Evolutionary conservation across 371 early-diverging fungal species (phyloP).

Genomic region (Haplosporangium sp.): DNA sequence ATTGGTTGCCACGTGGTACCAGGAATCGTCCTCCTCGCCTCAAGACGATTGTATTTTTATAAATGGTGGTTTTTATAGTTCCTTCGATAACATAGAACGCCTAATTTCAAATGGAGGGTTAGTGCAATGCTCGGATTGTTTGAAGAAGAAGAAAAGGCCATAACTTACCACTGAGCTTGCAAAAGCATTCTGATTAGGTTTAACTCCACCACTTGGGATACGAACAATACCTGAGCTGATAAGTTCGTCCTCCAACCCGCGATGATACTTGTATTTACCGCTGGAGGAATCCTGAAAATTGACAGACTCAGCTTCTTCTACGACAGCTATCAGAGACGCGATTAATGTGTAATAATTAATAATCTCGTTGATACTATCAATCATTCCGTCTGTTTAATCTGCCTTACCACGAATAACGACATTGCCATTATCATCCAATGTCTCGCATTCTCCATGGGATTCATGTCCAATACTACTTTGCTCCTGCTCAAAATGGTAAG

Average conservation of each 20-base stretch:
- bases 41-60: constrained; percentile 12
- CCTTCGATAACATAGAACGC: constrained; percentile 20
- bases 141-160: neutral
- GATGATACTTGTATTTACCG: constrained; percentile 19
- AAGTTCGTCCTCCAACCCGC: constrained; percentile 24
- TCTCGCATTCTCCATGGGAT: neutral
- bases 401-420: neutral
- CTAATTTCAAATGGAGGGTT: neutral
- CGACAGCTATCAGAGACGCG: neutral
- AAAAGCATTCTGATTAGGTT: constrained; percentile 22
- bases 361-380: neutral
- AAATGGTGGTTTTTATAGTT: constrained; percentile 19
- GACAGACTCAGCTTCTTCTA: neutral
- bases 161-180: constrained; percentile 17
- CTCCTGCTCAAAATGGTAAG: neutral
- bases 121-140: neutral
- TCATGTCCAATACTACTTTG: neutral
- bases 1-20: constrained; percentile 30
- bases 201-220: constrained; percentile 14
- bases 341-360: neutral
- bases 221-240: constrained; percentile 27
- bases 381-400: neutral
- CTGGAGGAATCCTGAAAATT: constrained; percentile 12
- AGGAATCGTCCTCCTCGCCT: constrained; percentile 18
- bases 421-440: neutral